Percentiles rank a stretch among this genome's conserved stretches.
phyloP scores from a whole-genome alignment of 2,329 filamentous ascomycete species.

The Lecanosticta acicola region DNA sequence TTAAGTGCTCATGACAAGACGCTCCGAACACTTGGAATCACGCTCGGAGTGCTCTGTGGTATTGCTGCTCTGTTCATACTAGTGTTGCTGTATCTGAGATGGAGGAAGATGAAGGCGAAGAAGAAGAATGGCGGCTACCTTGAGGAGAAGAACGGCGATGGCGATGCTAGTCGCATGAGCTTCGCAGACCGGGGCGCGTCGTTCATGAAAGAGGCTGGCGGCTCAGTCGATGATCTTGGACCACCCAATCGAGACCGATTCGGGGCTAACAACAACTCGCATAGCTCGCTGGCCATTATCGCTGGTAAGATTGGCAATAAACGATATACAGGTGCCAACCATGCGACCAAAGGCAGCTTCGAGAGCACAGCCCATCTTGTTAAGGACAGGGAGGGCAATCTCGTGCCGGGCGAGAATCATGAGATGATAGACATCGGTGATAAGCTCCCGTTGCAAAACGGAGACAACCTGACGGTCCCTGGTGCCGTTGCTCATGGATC shows the following conservation, averaged over 20 bases:
- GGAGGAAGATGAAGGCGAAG: constrained; percentile 54
- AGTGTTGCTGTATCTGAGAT: constrained; percentile 63
- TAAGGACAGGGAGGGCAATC: constrained; percentile 49
- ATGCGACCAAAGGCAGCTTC: constrained; percentile 48
- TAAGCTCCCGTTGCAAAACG: constrained; percentile 27
- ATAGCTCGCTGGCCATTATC: constrained; percentile 45
- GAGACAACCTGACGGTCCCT: constrained; percentile 17
- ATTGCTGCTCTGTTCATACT: constrained; percentile 64
- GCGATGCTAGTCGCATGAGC: constrained; percentile 36
- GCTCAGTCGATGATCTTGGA: constrained; percentile 32
- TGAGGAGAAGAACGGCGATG: constrained; percentile 38
- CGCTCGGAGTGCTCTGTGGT: constrained; percentile 74
- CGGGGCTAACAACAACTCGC: constrained; percentile 15
- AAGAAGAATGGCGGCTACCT: constrained; percentile 37
- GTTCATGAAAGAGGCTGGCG: constrained; percentile 49
- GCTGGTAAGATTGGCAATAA: constrained; percentile 50
- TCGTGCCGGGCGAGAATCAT: constrained; percentile 36
- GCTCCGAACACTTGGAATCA: constrained; percentile 67
- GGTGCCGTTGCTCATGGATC: constrained; percentile 12
- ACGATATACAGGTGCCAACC: constrained; percentile 18
- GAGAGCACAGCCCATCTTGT: constrained; percentile 56
- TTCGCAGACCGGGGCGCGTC: constrained; percentile 48
- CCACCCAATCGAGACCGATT: constrained; percentile 15
- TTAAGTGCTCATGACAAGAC: constrained; percentile 42
- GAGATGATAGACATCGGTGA: constrained; percentile 43